Base-by-base conservation (phyloP, 2,329 filamentous ascomycete genomes). In the Alternaria brassicae region DNA sequence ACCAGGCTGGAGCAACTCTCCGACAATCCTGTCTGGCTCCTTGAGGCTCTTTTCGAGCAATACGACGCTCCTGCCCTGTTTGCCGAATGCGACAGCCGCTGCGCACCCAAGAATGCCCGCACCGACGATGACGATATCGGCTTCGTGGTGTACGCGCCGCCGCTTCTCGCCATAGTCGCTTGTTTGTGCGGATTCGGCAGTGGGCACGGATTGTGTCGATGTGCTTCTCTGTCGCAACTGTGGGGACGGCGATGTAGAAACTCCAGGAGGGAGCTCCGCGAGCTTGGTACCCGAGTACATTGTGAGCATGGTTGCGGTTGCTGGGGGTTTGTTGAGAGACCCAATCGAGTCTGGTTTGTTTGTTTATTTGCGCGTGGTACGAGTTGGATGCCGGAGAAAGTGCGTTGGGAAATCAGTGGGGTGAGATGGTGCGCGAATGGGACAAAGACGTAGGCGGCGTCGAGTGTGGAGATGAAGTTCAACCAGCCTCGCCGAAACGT, bases 21-120 rank as follows among this genome's bases (percentile, higher is more conserved):
- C 95, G 47, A 99, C 93, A 68, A 99, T 99, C 65, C 95, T 89
- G 81, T 98, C 91, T 19, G 95, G 95, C 81, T 98, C 90, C 79
- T 92, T 92, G 80, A 98, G 83, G 80, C 88, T 96, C 72, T 87
- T 87, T 81, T 99, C 95, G 50, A 99, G 86, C 51, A 99, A 82
- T 25, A 98, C 85, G 25, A 99, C 93, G 76, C 91, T 96, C 63
- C 95, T 88, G 53, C 93, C 93, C 81, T 98, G 95, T 70, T 91
- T 89, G 59, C 91, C 93, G 44, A 98, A 85, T 21, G 94, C 88
- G 64, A 89, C 91, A 17, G 95, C 94, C 21, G 93, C 83, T 19
- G 93, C 91, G 77, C 92, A 96, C 39, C 95, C 95, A 63, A 97
- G 87, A 58, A 98, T 85, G 55, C 95, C 95, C 3, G 92, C 95